Percentiles rank a stretch among this genome's conserved stretches.
Conservation (phyloP, 2,329 filamentous ascomycete species). For the Beauveria caledonica region DNA sequence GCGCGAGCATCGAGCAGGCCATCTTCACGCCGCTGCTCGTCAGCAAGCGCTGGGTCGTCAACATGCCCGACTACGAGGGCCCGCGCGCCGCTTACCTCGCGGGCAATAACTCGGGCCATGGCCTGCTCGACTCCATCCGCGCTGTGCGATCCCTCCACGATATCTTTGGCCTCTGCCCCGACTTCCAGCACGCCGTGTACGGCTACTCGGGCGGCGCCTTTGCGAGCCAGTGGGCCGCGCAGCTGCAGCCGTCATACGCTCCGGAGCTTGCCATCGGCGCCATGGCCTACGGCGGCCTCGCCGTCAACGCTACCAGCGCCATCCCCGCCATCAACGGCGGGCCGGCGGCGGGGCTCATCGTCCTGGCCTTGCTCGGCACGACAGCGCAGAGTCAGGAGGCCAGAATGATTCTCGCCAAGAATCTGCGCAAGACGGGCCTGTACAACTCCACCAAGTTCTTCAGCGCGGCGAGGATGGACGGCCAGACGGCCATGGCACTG, state of each 20-base stretch:
- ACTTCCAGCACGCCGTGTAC: conserved; percentile 36
- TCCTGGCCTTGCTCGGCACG: conserved; percentile 16
- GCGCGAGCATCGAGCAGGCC: conserved; percentile 12
- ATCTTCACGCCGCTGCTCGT: conserved; percentile 20
- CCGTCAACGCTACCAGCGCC: conserved; percentile 31
- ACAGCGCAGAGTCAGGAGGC: conserved; percentile 17
- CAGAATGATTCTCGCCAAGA: background rate
- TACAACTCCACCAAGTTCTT: conserved; percentile 6
- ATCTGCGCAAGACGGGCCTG: conserved; percentile 2
- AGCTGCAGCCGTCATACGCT: conserved; percentile 43
- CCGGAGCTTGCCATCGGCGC: conserved; percentile 42
- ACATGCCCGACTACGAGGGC: conserved; percentile 38
- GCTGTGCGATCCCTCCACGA: conserved; percentile 26
- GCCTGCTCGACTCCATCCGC: conserved; percentile 36
- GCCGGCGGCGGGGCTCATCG: conserved; percentile 14
- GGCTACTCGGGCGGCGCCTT: conserved; percentile 49
- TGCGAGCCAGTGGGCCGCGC: conserved; percentile 43
- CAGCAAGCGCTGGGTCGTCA: conserved; percentile 34
- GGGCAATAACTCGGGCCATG: conserved; percentile 34
- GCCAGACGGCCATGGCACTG: background rate
- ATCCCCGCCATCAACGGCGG: conserved; percentile 25
- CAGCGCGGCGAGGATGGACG: background rate
- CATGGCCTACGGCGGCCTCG: conserved; percentile 40
- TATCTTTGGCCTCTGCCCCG: conserved; percentile 24
- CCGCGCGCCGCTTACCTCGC: conserved; percentile 35